These are phyloP conservation scores for Hyphodiscus sp. DNA, from an alignment of 2,329 filamentous ascomycete species.

Conservation along the genomic window DNA sequence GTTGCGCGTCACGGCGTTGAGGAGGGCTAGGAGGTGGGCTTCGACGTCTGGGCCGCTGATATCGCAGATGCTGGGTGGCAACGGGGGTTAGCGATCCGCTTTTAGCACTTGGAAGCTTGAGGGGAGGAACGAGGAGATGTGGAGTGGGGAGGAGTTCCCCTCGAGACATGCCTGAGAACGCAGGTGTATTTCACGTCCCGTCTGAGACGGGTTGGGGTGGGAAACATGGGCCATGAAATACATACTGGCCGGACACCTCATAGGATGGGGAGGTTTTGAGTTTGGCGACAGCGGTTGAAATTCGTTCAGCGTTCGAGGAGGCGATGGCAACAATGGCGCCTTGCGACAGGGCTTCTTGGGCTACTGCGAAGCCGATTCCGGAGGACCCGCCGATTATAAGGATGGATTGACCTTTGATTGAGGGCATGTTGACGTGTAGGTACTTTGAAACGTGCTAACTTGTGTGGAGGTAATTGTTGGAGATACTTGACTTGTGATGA, in stretches of 20 bases:
- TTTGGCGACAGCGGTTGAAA: slow-evolving; percentile 39
- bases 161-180: too few relatives aligned
- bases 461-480: neutral
- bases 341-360: slow-evolving; percentile 48
- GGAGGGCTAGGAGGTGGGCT: slow-evolving; percentile 36
- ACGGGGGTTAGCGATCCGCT: neutral
- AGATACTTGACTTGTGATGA: neutral
- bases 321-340: slow-evolving; percentile 49
- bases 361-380: slow-evolving; percentile 56
- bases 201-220: too few relatives aligned
- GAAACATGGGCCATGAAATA: too few relatives aligned
- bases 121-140: neutral
- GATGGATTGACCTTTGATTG: slow-evolving; percentile 32
- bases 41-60: slow-evolving; percentile 4
- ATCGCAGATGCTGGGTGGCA: slow-evolving; percentile 9
- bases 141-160: too few relatives aligned
- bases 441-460: neutral
- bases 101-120: neutral
- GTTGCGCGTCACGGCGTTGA: slow-evolving; percentile 26
- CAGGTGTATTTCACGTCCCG: too few relatives aligned
- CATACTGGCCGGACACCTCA: too few relatives aligned
- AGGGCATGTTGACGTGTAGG: neutral
- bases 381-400: slow-evolving; percentile 58
- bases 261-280: neutral
- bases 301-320: slow-evolving; percentile 28